phyloP scores from a whole-genome alignment of 306 rosid species.

The Sicyos baderoa region DNA sequence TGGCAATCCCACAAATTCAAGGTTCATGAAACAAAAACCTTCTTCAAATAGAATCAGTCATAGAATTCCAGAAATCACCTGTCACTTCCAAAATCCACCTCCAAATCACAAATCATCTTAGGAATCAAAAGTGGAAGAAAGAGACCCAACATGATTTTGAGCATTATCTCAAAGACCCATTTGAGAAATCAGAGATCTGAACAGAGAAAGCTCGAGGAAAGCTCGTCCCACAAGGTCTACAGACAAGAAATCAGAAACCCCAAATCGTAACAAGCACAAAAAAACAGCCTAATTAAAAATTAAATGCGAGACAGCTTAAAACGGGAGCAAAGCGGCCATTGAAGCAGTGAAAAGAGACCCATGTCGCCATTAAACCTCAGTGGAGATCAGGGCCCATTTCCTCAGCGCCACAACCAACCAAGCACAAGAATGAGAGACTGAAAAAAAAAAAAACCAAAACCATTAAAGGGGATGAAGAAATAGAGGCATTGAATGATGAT shows the following conservation, averaged over 20 bases:
- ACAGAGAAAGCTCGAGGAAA: conserved; percentile 11
- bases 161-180: conserved; percentile 19
- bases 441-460: conserved; percentile 23
- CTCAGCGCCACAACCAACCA: conserved; percentile 23
- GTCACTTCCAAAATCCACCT: conserved; percentile 16
- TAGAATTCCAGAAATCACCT: conserved; percentile 12
- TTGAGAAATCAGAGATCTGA: conserved; percentile 17
- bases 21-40: not conserved
- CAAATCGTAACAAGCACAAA: conserved; percentile 11
- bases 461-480: conserved; percentile 18
- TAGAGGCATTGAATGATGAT: conserved; percentile 14
- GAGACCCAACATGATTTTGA: conserved; percentile 8
- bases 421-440: conserved; percentile 9
- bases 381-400: conserved; percentile 23
- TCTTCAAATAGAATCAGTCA: not conserved
- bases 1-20: conserved; percentile 10
- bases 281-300: not conserved
- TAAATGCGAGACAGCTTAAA: conserved; percentile 21
- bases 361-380: conserved; percentile 21
- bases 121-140: conserved; percentile 5
- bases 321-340: conserved; percentile 13
- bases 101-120: conserved; percentile 13
- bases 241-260: conserved; percentile 18
- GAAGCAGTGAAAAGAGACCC: conserved; percentile 9
- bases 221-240: conserved; percentile 17